Conservation (phyloP, 202 grass and related monocot genomes). For the Saccharum hybrid region DNA sequence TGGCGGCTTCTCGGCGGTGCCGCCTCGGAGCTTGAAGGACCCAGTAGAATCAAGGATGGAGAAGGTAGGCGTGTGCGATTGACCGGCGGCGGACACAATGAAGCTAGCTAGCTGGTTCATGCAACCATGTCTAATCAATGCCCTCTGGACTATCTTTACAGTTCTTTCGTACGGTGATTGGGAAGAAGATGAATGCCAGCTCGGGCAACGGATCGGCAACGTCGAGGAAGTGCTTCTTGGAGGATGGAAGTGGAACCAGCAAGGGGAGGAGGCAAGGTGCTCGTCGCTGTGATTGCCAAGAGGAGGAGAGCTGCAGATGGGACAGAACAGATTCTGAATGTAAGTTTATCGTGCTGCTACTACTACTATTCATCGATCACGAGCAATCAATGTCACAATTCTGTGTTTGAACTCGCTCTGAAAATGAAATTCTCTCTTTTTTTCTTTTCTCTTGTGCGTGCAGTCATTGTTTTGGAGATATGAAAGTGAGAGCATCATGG, state of each 20-base stretch:
- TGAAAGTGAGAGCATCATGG: conserved; percentile 32
- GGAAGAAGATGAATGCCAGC: conserved; percentile 58
- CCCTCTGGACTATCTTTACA: conserved; percentile 26
- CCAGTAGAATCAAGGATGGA: conserved; percentile 77
- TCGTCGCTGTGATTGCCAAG: neutral
- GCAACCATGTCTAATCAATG: neutral
- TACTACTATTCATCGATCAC: neutral
- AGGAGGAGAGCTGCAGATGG: conserved; percentile 60
- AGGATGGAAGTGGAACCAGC: conserved; percentile 48
- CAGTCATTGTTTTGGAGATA: conserved; percentile 84
- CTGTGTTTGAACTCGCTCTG: neutral
- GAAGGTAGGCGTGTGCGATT: conserved; percentile 53
- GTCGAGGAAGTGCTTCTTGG: conserved; percentile 53
- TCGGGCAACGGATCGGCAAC: neutral
- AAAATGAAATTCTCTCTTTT: too few relatives aligned
- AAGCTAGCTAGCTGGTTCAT: too few relatives aligned
- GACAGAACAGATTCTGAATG: conserved; percentile 95
- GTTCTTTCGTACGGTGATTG: conserved; percentile 59
- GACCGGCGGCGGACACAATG: too few relatives aligned
- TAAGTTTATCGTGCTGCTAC: conserved; percentile 50
- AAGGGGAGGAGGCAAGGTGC: conserved; percentile 24
- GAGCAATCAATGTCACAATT: neutral
- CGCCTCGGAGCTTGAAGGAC: conserved; percentile 59
- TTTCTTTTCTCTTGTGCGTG: neutral
- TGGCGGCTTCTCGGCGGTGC: conserved; percentile 52